Percentiles rank a stretch among this genome's conserved stretches.
phyloP scores from a whole-genome alignment of 2,329 filamentous ascomycete species.

The Cladosporium cucumerinum region DNA sequence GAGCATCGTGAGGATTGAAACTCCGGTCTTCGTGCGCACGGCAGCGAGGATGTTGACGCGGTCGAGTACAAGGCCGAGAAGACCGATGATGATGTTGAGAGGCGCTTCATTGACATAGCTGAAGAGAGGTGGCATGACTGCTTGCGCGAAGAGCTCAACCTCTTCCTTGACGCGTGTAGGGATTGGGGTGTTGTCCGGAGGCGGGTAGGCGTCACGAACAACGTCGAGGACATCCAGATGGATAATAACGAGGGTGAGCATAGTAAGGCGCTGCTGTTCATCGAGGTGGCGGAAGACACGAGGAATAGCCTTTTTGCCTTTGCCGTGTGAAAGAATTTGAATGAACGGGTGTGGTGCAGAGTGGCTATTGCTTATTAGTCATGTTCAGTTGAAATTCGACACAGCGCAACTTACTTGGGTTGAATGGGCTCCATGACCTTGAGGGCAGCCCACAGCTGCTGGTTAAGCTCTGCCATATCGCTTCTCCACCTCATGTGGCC shows the following conservation, averaged over 20 bases:
- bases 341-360: slow-evolving; percentile 83
- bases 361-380: slow-evolving; percentile 53
- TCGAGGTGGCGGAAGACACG: slow-evolving; percentile 92
- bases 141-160: slow-evolving; percentile 82
- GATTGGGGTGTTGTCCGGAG: slow-evolving; percentile 67
- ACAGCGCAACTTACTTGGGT: slow-evolving; percentile 41
- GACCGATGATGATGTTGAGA: slow-evolving; percentile 83
- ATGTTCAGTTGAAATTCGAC: neutral
- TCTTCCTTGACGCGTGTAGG: slow-evolving; percentile 79
- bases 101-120: slow-evolving; percentile 87
- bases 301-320: slow-evolving; percentile 94
- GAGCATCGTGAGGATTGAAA: slow-evolving; percentile 88
- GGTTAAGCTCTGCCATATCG: slow-evolving; percentile 67
- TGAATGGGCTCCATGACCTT: slow-evolving; percentile 92
- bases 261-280: slow-evolving; percentile 88
- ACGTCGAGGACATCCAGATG: slow-evolving; percentile 92
- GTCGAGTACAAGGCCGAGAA: slow-evolving; percentile 78
- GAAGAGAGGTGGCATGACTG: slow-evolving; percentile 87
- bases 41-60: slow-evolving; percentile 81
- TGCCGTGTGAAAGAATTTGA: slow-evolving; percentile 86
- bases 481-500: slow-evolving; percentile 77
- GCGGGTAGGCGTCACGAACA: slow-evolving; percentile 72
- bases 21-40: slow-evolving; percentile 79
- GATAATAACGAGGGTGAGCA: slow-evolving; percentile 91
- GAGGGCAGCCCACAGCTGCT: slow-evolving; percentile 77